Evolutionary conservation across 1,284 basidiomycete genomes (phyloP), one percentile per base, ranked within the genome.

Genomic region (Puccinia horiana): DNA sequence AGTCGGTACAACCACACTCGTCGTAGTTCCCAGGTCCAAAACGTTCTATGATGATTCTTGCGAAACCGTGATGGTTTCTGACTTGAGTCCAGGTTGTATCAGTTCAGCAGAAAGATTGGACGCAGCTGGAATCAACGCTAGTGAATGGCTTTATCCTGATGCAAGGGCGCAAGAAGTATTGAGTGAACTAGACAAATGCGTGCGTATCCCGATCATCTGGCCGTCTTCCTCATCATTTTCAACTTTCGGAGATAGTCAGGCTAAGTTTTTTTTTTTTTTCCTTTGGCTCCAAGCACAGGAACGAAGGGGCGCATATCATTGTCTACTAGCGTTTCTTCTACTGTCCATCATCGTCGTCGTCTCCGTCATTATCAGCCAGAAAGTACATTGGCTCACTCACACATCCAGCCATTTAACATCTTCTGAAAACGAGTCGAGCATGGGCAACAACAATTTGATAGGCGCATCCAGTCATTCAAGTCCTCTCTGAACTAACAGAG

Each of bases 61-160:
- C 37, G 32, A 75, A 37, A 42, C 35, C 35, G 35, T 37, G 37
- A 32, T 61, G 35, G 37, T 56, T 6, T 37, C 54, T 18, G 73
- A 56, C 9, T 75, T 29, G 49, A 58, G 35, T 23, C 49, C 32
- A 29, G 56, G 40, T n/a, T 75, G 73, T 37, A 75, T 75, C 54
- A 75, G 73, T 61, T 56, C 73, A 16, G 73, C 73, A 18, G 73
- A 75, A 54, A 47, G 56, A 20, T 42, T 75, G 56, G 73, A 75
- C 40, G 49, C 73, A 12, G 49, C 56, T 37, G 73, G 73, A 75
- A 75, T 75, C 29, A 44, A 61, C 37, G 35, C 73, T 6, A 49
- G 23, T 37, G 73, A 75, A 40, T 75, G 73, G 73, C 49, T 75
- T n/a, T 54, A 47, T 61, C 73, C 49, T 18, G 73, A 73, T 32